Evolutionary conservation across 331 rosid genomes (phyloP).

Genomic region (Malus hybrid): DNA sequence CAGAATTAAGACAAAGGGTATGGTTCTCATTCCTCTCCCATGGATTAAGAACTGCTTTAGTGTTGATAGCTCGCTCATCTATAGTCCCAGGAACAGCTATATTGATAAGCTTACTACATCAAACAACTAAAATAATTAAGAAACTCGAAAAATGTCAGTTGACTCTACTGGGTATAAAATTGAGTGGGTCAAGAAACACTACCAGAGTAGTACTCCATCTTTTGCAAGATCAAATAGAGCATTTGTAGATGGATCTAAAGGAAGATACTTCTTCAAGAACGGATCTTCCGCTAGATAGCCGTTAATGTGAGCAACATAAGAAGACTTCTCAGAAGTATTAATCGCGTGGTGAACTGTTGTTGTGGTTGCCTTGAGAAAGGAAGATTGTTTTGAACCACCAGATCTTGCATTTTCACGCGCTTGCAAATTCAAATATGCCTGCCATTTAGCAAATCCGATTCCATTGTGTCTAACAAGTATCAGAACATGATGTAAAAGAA

Average conservation of each 20-base stretch:
- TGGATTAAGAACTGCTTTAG: slow-evolving; percentile 77
- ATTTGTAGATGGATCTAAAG: slow-evolving; percentile 67
- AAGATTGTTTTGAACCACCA: slow-evolving; percentile 58
- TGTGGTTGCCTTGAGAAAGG: slow-evolving; percentile 83
- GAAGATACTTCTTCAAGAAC: slow-evolving; percentile 71
- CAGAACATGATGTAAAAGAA: not conserved
- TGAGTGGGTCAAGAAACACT: slow-evolving; percentile 19
- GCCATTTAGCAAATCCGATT: slow-evolving; percentile 26
- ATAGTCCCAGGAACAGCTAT: slow-evolving; percentile 95
- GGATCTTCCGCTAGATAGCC: slow-evolving; percentile 68
- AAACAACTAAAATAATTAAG: slow-evolving; percentile 11
- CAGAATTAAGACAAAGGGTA: no score
- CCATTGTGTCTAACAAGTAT: not conserved
- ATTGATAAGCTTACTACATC: slow-evolving; percentile 74
- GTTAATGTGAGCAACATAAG: slow-evolving; percentile 86
- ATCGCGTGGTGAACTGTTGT: slow-evolving; percentile 77
- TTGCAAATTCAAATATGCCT: slow-evolving; percentile 72
- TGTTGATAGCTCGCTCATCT: slow-evolving; percentile 94
- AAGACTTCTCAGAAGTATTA: slow-evolving; percentile 87
- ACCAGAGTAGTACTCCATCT: slow-evolving; percentile 96
- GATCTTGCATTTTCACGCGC: slow-evolving; percentile 39
- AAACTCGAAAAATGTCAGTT: not conserved
- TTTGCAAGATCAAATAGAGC: slow-evolving; percentile 82
- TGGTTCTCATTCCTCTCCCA: slow-evolving; percentile 57
- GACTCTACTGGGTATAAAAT: not conserved